Conservation (phyloP, 768 basidiomycete species). For the Terana coerulea region DNA sequence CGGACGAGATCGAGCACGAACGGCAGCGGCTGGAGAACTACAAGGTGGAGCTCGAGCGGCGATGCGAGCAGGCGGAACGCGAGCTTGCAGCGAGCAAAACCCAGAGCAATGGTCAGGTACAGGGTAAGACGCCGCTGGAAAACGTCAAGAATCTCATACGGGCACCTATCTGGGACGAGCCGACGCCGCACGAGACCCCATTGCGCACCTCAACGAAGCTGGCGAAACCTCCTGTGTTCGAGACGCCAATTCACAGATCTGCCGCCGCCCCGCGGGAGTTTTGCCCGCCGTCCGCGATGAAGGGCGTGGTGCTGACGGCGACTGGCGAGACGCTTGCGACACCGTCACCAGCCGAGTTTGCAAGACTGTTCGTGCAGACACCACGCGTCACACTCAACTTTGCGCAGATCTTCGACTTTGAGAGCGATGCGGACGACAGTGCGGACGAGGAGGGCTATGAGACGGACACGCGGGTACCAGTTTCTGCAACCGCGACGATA, state of each 20-base stretch:
- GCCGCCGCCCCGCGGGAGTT: slow-evolving; percentile 19
- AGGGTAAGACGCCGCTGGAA: slow-evolving; percentile 55
- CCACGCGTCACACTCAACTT: slow-evolving; percentile 74
- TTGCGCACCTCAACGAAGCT: slow-evolving; percentile 7
- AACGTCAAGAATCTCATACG: slow-evolving; percentile 66
- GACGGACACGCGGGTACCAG: slow-evolving; percentile 20
- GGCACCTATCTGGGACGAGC: slow-evolving; percentile 21
- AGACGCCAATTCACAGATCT: slow-evolving; percentile 50
- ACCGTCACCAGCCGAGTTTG: slow-evolving; percentile 63
- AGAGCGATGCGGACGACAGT: slow-evolving; percentile 28
- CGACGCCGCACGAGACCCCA: slow-evolving; percentile 27
- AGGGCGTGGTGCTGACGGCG: slow-evolving; percentile 70
- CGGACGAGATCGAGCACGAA: slow-evolving; percentile 52
- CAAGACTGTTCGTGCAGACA: slow-evolving; percentile 61
- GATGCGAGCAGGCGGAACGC: slow-evolving; percentile 42
- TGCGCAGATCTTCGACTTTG: slow-evolving; percentile 73
- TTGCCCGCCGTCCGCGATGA: slow-evolving; percentile 37
- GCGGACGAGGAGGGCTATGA: slow-evolving; percentile 23
- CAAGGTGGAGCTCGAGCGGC: slow-evolving; percentile 47
- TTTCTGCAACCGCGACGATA: neutral
- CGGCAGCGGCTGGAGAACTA: slow-evolving; percentile 44
- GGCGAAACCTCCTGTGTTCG: slow-evolving; percentile 34
- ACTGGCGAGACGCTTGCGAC: slow-evolving; percentile 75
- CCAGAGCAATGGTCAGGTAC: neutral
- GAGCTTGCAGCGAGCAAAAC: slow-evolving; percentile 10